Base-by-base conservation (phyloP, 2,329 filamentous ascomycete genomes). In the Pyrenochaeta sp. region DNA sequence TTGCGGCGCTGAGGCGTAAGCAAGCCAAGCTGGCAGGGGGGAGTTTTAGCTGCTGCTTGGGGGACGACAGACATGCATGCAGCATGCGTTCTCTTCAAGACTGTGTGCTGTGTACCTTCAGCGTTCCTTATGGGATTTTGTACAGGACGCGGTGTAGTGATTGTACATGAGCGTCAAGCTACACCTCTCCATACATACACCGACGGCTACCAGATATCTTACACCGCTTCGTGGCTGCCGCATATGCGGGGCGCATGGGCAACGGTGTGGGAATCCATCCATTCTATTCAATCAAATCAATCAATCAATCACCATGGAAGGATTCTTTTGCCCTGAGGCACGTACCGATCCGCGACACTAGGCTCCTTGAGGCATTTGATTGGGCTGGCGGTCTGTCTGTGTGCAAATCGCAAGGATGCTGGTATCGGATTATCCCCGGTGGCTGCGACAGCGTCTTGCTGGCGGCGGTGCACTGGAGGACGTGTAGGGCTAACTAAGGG, bases 1-100 rank as follows among this genome's bases (percentile, higher is more conserved):
- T 37, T 50, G 37, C 45, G 37, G 37, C 51, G 45, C 40, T 54
- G 51, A 58, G 46, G 51, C 56, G 51, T 54, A 58, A 54, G 51
- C 56, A 50, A 13, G 8, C 15, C 30, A 22, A 13, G 42, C 24
- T 25, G 24, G 13, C 6, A 6, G 27, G 30, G 10, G 45, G 19
- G 19, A 19, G 19, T 19, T 19, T 19, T 10, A 27, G 10, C 12
- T 8, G 34, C 22, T 37, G n/a, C 4, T 15, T 28, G 27, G 47
- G 19, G 1, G 19, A 19, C 19, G 25, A 28, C 13, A 28, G 34
- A 22, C 15, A 22, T 25, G 32, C 24, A 27, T 45, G 42, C 19
- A 19, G 19, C 19, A 19, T 7, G 22, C 8, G 30, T 19, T 9
- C 12, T 32, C 30, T 10, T 10, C 30, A 6, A 32, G 32, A 10